Evolutionary conservation across 2,329 filamentous ascomycete species (phyloP).

Genomic region (Simplicillium sp.): DNA sequence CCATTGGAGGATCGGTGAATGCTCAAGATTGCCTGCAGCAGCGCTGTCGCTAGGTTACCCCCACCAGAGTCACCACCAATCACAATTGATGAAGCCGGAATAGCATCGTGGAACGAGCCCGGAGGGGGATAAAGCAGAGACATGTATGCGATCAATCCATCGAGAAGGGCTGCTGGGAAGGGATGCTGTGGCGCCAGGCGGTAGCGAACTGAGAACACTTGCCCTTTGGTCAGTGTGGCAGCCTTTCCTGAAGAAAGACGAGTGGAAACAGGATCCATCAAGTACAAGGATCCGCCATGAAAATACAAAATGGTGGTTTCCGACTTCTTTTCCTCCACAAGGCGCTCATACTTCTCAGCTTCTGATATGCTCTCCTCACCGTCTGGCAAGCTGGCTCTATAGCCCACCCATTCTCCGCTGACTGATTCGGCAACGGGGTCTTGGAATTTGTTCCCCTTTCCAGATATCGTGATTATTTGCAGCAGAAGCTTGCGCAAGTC

Average conservation of each 20-base stretch:
- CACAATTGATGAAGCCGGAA: slow-evolving; percentile 51
- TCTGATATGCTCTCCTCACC: neutral
- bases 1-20: slow-evolving; percentile 24
- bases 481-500: slow-evolving; percentile 1
- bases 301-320: slow-evolving; percentile 3
- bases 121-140: slow-evolving; percentile 56
- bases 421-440: slow-evolving; percentile 1
- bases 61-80: slow-evolving; percentile 58
- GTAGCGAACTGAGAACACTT: slow-evolving; percentile 8
- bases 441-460: neutral
- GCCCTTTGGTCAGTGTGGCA: neutral
- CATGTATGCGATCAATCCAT: slow-evolving; percentile 57
- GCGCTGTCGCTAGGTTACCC: slow-evolving; percentile 51
- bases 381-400: neutral
- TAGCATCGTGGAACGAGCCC: slow-evolving; percentile 48
- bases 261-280: slow-evolving; percentile 4
- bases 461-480: neutral
- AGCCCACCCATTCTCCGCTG: slow-evolving; percentile 5
- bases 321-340: neutral
- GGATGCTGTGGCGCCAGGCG: slow-evolving; percentile 58
- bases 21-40: slow-evolving; percentile 55
- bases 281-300: slow-evolving; percentile 5
- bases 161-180: slow-evolving; percentile 59
- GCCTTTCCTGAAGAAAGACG: neutral
- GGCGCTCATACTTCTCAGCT: slow-evolving; percentile 1